A percentile compares a stretch with the other conserved stretches of the same genome.
phyloP scores from a whole-genome alignment of 176 grass and related monocot genomes.

The bread wheat (Triticum aestivum) region IWGSC_CS_RefSeq_v2.1 NC_057796.1:456958413-456958912 shows the following conservation, averaged over 20 bases:
- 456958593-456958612: neutral
- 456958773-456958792: neutral
- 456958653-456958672: neutral
- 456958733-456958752: conserved; percentile 22
- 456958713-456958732: neutral
- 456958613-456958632: too few relatives aligned
- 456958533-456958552: neutral
- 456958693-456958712: too few relatives aligned
- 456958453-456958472: conserved; percentile 23
- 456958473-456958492: conserved; percentile 28
- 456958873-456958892: too few relatives aligned
- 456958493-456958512: conserved; percentile 26
- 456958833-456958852: too few relatives aligned
- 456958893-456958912: too few relatives aligned
- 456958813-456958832: neutral
- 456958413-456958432: neutral
- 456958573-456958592: neutral
- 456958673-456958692: neutral
- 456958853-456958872: too few relatives aligned
- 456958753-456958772: conserved; percentile 27
- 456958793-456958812: neutral
- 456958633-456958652: too few relatives aligned
- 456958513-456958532: neutral
- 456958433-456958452: conserved; percentile 13
- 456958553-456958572: neutral